Evolutionary conservation across 2,329 filamentous ascomycete genomes (phyloP).

Genomic region (Reticulascus tulasneorum): DNA sequence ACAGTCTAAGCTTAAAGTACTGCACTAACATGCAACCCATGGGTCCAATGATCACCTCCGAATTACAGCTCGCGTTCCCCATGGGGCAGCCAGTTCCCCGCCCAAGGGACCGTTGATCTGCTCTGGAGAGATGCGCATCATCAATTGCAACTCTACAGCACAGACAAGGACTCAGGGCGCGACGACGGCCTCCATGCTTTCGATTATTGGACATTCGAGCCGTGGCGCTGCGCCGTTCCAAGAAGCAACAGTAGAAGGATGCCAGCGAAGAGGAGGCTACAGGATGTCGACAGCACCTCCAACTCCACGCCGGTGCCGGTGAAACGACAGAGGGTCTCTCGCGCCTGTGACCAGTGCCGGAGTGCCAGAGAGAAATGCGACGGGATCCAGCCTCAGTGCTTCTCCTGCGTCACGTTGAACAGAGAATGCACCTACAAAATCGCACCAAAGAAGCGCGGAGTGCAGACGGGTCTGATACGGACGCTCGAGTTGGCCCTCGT

Average conservation of each 20-base stretch:
- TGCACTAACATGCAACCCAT: no score
- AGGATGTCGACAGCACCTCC: conserved; percentile 20
- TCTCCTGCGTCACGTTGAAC: conserved; percentile 60
- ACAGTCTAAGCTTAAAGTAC: no score
- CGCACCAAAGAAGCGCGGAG: conserved; percentile 70
- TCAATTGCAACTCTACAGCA: no score
- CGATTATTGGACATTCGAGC: no score
- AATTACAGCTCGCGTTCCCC: no score
- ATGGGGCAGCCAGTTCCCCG: no score
- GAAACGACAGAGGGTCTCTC: conserved; percentile 63
- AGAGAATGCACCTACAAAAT: conserved; percentile 68
- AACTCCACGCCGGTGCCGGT: conserved; percentile 24
- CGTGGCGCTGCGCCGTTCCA: conserved; percentile 8
- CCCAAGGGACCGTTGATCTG: no score
- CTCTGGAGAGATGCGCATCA: no score
- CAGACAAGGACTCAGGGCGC: no score
- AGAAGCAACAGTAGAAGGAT: conserved; percentile 23
- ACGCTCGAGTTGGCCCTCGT: conserved; percentile 67
- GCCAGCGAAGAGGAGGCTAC: conserved; percentile 33
- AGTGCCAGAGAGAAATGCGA: conserved; percentile 69
- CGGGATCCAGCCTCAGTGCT: conserved; percentile 62
- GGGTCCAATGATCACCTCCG: no score
- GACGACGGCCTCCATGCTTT: no score
- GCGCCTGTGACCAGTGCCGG: conserved; percentile 67
- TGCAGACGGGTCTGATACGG: conserved; percentile 76